A percentile compares a stretch with the other conserved stretches of the same genome.
These are phyloP conservation scores for Nakaseomyces bracarensis DNA, from an alignment of 1,139 yeast species.

Conservation along the genomic window DNA sequence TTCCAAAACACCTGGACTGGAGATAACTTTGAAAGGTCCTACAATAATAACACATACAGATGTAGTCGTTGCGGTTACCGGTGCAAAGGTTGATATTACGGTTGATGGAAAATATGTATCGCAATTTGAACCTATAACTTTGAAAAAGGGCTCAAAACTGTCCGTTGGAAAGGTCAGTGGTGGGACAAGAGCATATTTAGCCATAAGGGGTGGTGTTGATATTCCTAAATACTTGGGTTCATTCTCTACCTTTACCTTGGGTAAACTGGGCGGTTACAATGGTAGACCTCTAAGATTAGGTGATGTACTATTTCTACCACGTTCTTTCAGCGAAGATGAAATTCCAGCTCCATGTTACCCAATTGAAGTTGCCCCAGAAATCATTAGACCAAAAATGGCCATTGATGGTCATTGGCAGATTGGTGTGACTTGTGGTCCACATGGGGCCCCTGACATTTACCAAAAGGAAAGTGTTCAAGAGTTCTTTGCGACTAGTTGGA, in stretches of 20 bases:
- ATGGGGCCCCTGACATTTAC: slow-evolving; percentile 94
- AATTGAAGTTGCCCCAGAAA: slow-evolving; percentile 50
- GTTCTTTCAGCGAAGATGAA: slow-evolving; percentile 62
- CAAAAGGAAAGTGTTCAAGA: slow-evolving; percentile 62
- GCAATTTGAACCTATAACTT: slow-evolving; percentile 61
- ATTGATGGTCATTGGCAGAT: slow-evolving; percentile 62
- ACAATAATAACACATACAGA: slow-evolving; percentile 74
- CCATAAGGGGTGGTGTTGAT: slow-evolving; percentile 88
- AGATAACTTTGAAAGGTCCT: slow-evolving; percentile 83
- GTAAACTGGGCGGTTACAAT: slow-evolving; percentile 88
- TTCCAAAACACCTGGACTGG: slow-evolving; percentile 75
- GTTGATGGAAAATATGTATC: slow-evolving; percentile 53
- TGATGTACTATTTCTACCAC: slow-evolving; percentile 71
- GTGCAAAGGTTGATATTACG: slow-evolving; percentile 65
- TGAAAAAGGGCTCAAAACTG: slow-evolving; percentile 68
- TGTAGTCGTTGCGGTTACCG: slow-evolving; percentile 71
- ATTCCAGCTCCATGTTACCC: slow-evolving; percentile 63
- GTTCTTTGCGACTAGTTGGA: slow-evolving; percentile 76
- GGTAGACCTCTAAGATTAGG: slow-evolving; percentile 89
- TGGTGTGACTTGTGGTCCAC: slow-evolving; percentile 95
- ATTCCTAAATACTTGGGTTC: slow-evolving; percentile 91
- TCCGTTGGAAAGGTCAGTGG: slow-evolving; percentile 67
- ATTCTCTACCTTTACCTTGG: slow-evolving; percentile 92
- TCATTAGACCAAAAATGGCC: slow-evolving; percentile 50
- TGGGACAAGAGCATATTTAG: slow-evolving; percentile 87